These are phyloP conservation scores for Oenanthe javanica DNA, from an alignment of 140 eudicot species.

Conservation along the genomic window DNA sequence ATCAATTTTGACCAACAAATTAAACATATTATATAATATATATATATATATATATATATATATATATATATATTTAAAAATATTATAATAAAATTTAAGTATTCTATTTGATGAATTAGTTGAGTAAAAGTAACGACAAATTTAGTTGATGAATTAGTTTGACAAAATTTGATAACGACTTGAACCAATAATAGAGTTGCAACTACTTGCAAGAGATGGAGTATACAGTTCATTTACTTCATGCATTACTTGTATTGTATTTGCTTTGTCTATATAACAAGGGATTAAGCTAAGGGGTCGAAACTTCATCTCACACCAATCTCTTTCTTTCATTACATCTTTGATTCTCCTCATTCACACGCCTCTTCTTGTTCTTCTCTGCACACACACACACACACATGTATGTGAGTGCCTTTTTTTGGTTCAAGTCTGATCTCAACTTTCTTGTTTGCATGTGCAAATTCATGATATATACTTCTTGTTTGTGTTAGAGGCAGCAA, in stretches of 20 bases:
- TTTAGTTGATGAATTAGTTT: not conserved
- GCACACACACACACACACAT: not conserved
- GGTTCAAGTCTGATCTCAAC: not conserved
- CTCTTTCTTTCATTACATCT: not conserved
- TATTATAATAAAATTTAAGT: no score
- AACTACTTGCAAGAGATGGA: slow-evolving; percentile 7
- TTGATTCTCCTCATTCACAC: not conserved
- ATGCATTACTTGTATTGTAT: not conserved
- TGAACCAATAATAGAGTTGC: slow-evolving; percentile 8
- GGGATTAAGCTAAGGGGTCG: not conserved
- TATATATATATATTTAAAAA: no score
- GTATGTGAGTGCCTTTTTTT: not conserved
- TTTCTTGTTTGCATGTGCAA: not conserved
- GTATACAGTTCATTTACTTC: not conserved
- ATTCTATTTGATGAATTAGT: not conserved
- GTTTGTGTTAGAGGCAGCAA: not conserved
- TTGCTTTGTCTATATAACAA: not conserved
- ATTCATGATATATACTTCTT: not conserved
- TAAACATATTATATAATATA: no score
- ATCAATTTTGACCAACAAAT: no score
- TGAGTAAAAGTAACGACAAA: not conserved
- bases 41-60: no score
- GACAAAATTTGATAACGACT: no score
- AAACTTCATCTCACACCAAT: not conserved
- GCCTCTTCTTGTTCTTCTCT: not conserved